A percentile compares a stretch with the other conserved stretches of the same genome.
phyloP scores from a whole-genome alignment of 2,329 filamentous ascomycete species.

The Cladosporium sp. region DNA sequence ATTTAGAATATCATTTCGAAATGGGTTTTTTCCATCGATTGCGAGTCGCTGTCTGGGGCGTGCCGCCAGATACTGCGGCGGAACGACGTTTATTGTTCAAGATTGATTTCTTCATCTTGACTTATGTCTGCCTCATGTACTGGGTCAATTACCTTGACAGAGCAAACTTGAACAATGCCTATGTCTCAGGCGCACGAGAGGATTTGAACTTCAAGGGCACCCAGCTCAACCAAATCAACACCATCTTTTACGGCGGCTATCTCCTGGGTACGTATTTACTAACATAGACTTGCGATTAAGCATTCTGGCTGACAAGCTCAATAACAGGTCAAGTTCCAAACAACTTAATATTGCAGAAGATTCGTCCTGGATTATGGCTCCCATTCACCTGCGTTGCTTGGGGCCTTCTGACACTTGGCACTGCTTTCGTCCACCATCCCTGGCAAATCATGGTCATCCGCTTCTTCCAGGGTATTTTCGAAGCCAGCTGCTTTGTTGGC shows the following conservation, averaged over 20 bases:
- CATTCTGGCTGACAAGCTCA: too few relatives aligned
- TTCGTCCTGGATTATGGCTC: conserved; percentile 56
- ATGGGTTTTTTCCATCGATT: conserved; percentile 23
- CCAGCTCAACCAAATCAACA: conserved; percentile 43
- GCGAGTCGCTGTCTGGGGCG: conserved; percentile 24
- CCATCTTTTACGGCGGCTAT: conserved; percentile 34
- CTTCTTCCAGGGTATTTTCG: conserved; percentile 38
- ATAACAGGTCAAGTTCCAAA: conserved; percentile 60
- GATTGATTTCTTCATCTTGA: conserved; percentile 31
- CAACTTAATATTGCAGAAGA: conserved; percentile 59
- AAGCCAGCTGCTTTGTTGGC: conserved; percentile 26
- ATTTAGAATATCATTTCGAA: neutral
- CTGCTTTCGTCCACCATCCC: conserved; percentile 49
- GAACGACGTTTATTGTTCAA: conserved; percentile 25
- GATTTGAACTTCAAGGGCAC: conserved; percentile 47
- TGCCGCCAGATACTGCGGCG: conserved; percentile 22
- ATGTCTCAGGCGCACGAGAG: conserved; percentile 53
- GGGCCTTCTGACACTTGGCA: conserved; percentile 54
- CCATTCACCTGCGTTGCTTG: conserved; percentile 49
- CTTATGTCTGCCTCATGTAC: conserved; percentile 39
- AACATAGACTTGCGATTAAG: too few relatives aligned
- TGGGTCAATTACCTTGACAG: conserved; percentile 43
- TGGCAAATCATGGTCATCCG: conserved; percentile 58
- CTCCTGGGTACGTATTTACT: too few relatives aligned
- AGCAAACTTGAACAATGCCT: conserved; percentile 52